A percentile compares a stretch with the other conserved stretches of the same genome.
Conservation (phyloP, 108 stramenopile species). For the Nannochloropsis salina region DNA sequence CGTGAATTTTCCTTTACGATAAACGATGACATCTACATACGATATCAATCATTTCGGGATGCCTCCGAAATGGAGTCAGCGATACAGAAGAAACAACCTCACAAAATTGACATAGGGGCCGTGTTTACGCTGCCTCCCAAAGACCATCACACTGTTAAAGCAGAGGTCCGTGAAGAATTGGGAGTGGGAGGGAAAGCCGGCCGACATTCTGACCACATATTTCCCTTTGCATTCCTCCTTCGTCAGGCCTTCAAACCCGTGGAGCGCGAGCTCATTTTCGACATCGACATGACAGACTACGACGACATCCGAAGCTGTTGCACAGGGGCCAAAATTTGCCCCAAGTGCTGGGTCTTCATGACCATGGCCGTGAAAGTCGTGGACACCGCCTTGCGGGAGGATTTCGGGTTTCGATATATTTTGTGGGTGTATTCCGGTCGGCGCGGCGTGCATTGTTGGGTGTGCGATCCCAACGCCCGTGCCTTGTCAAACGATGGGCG, state of each 20-base stretch:
- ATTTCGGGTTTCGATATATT: conserved; percentile 94
- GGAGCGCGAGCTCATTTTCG: conserved; percentile 96
- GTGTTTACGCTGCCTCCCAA: conserved; percentile 71
- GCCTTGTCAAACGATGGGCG: conserved; percentile 82
- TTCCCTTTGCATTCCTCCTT: background rate
- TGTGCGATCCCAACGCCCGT: conserved; percentile 82
- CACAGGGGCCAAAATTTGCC: conserved; percentile 75
- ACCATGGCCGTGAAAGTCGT: conserved; percentile 85
- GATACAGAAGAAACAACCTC: conserved; percentile 75
- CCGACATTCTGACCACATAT: background rate
- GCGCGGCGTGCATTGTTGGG: conserved; percentile 99
- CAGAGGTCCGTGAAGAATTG: background rate
- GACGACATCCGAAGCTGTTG: conserved; percentile 95
- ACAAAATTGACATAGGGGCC: conserved; percentile 99
- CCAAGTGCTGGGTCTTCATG: conserved; percentile 92
- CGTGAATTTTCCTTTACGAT: conserved; percentile 97
- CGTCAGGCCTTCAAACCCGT: conserved; percentile 65
- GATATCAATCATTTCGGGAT: conserved; percentile 59
- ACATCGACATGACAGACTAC: conserved; percentile 99
- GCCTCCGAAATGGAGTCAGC: conserved; percentile 61
- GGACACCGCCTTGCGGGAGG: conserved; percentile 59
- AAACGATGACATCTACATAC: conserved; percentile 94
- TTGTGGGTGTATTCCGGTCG: conserved; percentile 98
- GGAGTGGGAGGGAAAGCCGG: background rate
- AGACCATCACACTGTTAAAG: conserved; percentile 28